These are phyloP conservation scores for Nitzschia putrida DNA, from an alignment of 108 stramenopile genomes.

Conservation along the genomic window DNA sequence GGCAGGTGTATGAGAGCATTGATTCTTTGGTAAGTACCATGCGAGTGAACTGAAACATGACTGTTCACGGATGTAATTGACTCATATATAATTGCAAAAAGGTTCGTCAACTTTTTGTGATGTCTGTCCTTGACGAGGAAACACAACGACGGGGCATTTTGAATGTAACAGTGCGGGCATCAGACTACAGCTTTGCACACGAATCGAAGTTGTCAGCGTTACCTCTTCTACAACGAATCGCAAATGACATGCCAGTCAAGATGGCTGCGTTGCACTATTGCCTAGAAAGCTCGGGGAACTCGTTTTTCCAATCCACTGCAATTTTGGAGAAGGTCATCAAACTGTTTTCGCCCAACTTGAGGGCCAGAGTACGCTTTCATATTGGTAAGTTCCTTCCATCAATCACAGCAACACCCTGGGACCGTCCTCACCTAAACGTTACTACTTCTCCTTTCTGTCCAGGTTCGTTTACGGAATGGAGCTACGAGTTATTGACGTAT, in stretches of 20 bases:
- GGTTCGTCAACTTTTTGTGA: too few species aligned
- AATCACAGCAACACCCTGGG: too few species aligned
- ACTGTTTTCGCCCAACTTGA: neutral
- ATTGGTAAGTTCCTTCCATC: neutral
- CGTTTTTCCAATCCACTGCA: neutral
- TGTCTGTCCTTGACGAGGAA: neutral
- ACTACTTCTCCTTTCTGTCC: neutral
- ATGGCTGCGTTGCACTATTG: slow-evolving; percentile 16
- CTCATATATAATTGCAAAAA: too few species aligned
- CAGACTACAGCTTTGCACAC: too few species aligned
- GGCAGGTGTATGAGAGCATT: too few species aligned
- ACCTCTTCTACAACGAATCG: neutral
- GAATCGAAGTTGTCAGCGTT: too few species aligned
- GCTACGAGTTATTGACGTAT: slow-evolving; percentile 19
- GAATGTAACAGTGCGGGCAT: too few species aligned
- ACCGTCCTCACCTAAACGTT: too few species aligned
- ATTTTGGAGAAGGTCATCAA: neutral
- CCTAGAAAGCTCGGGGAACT: neutral
- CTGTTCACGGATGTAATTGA: too few species aligned
- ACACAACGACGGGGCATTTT: slow-evolving; percentile 7
- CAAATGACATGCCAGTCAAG: neutral
- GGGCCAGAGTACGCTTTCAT: slow-evolving; percentile 2
- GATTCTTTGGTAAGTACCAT: too few species aligned
- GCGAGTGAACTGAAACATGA: neutral
- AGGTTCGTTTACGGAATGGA: slow-evolving; percentile 32